Evolutionary conservation across 345 rosid species (phyloP), one percentile per base, ranked within the genome.

Genomic region (Ailanthus altissimus): DNA sequence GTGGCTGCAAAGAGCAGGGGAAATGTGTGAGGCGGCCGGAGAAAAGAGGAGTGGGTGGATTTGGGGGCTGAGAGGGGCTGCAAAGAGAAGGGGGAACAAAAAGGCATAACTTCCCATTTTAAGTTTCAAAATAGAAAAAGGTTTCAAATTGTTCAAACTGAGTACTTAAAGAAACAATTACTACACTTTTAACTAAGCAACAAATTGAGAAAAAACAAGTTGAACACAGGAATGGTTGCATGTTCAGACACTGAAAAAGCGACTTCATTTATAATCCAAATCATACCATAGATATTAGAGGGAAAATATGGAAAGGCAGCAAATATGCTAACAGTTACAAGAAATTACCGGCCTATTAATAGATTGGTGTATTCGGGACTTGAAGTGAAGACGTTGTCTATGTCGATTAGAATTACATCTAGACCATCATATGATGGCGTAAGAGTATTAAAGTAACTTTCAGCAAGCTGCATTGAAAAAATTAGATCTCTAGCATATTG

Each of bases 351-450:
- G 46, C 71, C 49, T 75, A 50, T 75, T 54, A 75, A 66, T 26
- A 26, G 73, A 75, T 16, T 38, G 53, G 63, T 18, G 46, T 46
- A 56, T 46, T 18, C 72, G 77, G 74, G 71, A 70, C 72, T 47
- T 43, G 84, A 50, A 74, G 84, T 70, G 72, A 86, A 79, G 68
- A 84, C 63, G 10, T 87, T 89, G 67, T 94, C 97, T 57, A 90
- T 76, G 81, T 93, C 97, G 32, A 94, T 72, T 69, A 94, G 78
- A 75, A 94, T 89, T 59, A 72, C 90, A 80, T 90, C 90, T 12
- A 46, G 54, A 43, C 79, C 81, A 75, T 84, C 83, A 8, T 77
- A 75, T 58, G 67, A 49, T 18, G 91, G 91, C 68, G 72, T 69
- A 40, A 84, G 50, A 67, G 79, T 73, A 64, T 79, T 75, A 53